phyloP scores from a whole-genome alignment of 2,329 filamentous ascomycete species.

The Cercospora sp. region DNA sequence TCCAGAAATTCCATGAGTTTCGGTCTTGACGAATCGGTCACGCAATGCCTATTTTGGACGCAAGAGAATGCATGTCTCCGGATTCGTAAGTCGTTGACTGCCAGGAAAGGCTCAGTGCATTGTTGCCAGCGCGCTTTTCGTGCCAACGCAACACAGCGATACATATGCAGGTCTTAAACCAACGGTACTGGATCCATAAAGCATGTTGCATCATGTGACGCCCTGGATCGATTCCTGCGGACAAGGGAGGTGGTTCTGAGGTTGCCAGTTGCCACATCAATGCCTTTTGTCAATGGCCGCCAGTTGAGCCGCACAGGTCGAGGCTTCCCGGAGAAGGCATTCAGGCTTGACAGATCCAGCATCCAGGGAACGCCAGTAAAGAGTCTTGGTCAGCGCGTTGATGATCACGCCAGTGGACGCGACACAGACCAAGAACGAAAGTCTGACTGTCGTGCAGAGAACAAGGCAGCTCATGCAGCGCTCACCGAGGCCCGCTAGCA shows the following conservation, averaged over 20 bases:
- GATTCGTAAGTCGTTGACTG: neutral
- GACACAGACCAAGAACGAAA: neutral
- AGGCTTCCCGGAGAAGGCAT: neutral
- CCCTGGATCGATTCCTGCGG: neutral
- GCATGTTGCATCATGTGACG: neutral
- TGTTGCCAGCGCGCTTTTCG: neutral
- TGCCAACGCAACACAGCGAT: neutral
- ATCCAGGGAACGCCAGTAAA: neutral
- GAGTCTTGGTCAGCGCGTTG: neutral
- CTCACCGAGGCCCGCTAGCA: neutral
- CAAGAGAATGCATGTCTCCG: neutral
- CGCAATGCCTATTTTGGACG: neutral
- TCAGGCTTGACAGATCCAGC: neutral
- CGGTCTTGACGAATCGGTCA: neutral
- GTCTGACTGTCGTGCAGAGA: neutral
- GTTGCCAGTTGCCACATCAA: neutral
- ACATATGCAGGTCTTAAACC: neutral
- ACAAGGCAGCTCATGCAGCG: neutral
- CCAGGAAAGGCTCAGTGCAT: neutral
- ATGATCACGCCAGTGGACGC: neutral
- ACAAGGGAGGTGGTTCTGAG: neutral
- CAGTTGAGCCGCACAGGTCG: neutral
- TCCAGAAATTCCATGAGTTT: neutral
- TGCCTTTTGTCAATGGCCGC: neutral
- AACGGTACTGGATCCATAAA: neutral